Percentiles rank a stretch among this genome's conserved stretches.
phyloP scores from a whole-genome alignment of 2,329 filamentous ascomycete species.

The Helotiales sp. region DNA sequence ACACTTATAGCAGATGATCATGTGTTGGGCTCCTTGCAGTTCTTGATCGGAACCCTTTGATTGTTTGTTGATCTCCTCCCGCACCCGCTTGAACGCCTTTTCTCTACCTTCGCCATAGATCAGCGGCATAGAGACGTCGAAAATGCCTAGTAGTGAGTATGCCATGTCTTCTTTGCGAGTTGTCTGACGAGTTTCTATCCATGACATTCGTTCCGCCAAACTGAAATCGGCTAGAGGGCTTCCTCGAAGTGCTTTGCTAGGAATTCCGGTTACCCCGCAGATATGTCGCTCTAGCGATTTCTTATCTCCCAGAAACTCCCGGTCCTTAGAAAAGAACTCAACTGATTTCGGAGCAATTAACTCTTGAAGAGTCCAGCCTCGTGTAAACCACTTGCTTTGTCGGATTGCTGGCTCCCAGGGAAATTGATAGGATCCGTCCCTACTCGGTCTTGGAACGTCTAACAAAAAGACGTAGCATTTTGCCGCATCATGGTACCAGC shows the following conservation, averaged over 20 bases:
- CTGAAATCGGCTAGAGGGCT: background rate
- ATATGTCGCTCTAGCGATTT: background rate
- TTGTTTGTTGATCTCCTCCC: constrained; percentile 35
- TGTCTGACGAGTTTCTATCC: background rate
- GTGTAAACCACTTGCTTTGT: constrained; percentile 6
- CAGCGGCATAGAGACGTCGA: background rate
- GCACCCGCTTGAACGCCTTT: constrained; percentile 37
- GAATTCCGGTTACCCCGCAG: constrained; percentile 5
- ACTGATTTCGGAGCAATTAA: background rate
- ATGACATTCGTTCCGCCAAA: constrained; percentile 2
- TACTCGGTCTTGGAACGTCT: background rate
- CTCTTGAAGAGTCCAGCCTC: constrained; percentile 15
- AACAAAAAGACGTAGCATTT: constrained; percentile 5
- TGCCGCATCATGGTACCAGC: constrained; percentile 1
- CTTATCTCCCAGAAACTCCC: background rate
- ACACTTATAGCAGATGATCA: background rate
- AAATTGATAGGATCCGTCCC: background rate
- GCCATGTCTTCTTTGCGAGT: constrained; percentile 6
- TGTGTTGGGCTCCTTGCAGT: no score
- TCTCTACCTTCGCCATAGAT: constrained; percentile 16
- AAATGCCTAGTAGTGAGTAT: constrained; percentile 6
- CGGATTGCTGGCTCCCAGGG: background rate
- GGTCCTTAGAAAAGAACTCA: background rate
- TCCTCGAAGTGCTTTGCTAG: constrained; percentile 1
- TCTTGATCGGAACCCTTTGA: no score